Evolutionary conservation across 164 flowering plant genomes (phyloP).

Genomic region (Euptelea pleiosperma): DNA sequence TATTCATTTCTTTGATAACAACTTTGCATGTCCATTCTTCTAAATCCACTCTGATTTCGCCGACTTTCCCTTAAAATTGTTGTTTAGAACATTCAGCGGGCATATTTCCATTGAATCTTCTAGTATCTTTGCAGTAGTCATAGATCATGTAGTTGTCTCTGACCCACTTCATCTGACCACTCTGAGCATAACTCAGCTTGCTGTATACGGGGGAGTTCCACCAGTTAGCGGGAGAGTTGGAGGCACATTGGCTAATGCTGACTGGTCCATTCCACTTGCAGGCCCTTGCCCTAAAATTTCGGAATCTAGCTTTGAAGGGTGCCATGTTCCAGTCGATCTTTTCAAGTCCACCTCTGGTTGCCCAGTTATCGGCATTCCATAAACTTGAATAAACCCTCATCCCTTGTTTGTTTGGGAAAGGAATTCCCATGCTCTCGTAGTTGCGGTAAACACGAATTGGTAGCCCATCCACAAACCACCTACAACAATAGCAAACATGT

Average conservation of each 20-base stretch:
- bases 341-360: slow-evolving; percentile 54
- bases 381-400: too few relatives aligned
- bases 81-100: slow-evolving; percentile 51
- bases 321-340: slow-evolving; percentile 55
- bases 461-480: slow-evolving; percentile 46
- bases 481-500: too few relatives aligned
- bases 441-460: slow-evolving; percentile 68
- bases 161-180: slow-evolving; percentile 48
- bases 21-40: neutral
- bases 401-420: too few relatives aligned
- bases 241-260: too few relatives aligned
- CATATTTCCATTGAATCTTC: slow-evolving; percentile 41
- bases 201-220: slow-evolving; percentile 27
- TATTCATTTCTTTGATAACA: slow-evolving; percentile 3
- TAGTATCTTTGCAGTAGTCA: too few relatives aligned
- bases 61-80: too few relatives aligned
- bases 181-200: slow-evolving; percentile 29
- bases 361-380: too few relatives aligned
- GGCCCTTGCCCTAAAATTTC: too few relatives aligned
- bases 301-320: slow-evolving; percentile 51
- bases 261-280: too few relatives aligned
- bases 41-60: neutral
- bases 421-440: slow-evolving; percentile 44
- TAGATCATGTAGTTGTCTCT: slow-evolving; percentile 55
- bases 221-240: too few relatives aligned